Conservation (phyloP, 108 stramenopile genomes). For the Fragilaria crotonensis region DNA sequence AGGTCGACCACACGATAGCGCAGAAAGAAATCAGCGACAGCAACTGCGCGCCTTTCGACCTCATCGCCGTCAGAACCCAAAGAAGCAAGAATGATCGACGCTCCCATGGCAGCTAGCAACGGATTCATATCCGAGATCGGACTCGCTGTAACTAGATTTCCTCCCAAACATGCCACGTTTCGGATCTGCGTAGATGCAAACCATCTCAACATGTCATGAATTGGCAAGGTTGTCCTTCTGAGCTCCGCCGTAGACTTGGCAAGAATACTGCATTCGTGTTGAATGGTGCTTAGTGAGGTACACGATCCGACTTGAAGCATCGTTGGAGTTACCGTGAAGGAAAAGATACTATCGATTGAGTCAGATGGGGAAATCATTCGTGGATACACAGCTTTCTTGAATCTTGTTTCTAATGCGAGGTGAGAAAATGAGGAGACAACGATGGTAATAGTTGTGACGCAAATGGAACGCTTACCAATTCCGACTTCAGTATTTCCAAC, state of each 20-base stretch:
- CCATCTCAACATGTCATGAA: conserved; percentile 92
- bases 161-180: conserved; percentile 91
- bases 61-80: conserved; percentile 15
- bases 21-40: conserved; percentile 82
- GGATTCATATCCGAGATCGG: conserved; percentile 97
- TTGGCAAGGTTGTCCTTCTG: conserved; percentile 53
- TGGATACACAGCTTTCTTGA: conserved; percentile 71
- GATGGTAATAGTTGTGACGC: background rate
- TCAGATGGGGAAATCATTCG: conserved; percentile 63
- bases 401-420: conserved; percentile 47
- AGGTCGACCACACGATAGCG: conserved; percentile 83
- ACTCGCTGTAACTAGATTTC: conserved; percentile 91
- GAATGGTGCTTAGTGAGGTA: conserved; percentile 56
- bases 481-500: conserved; percentile 95
- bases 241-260: conserved; percentile 6
- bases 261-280: conserved; percentile 40
- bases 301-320: conserved; percentile 60
- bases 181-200: conserved; percentile 95
- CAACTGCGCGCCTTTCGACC: conserved; percentile 46
- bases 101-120: conserved; percentile 65
- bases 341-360: conserved; percentile 39
- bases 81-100: conserved; percentile 57
- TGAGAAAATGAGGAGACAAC: background rate
- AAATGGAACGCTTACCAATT: conserved; percentile 33
- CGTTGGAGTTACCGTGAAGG: conserved; percentile 22